Percentiles rank a stretch among this genome's conserved stretches.
Evolutionary conservation across 164 flowering plant genomes (phyloP).

Genomic region (Tetracentron sinense): DNA sequence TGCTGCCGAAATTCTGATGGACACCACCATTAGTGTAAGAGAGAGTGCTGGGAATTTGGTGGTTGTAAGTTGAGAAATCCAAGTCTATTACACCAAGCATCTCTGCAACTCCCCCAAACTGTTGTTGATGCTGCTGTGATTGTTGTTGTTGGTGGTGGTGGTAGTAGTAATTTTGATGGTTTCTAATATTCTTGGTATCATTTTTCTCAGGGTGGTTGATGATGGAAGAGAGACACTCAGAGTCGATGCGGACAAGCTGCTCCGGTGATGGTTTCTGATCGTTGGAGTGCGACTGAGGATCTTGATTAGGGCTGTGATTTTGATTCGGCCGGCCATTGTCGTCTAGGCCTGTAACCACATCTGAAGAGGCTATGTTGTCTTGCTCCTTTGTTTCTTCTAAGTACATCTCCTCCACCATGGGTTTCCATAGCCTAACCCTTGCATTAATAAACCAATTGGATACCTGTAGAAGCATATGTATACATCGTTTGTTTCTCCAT

Average conservation of each 20-base stretch:
- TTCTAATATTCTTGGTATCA: constrained; percentile 11
- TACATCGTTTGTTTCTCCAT: not conserved
- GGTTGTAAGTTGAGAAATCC: constrained; percentile 64
- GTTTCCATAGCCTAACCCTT: constrained; percentile 96
- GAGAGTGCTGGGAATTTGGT: constrained; percentile 19
- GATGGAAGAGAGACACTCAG: constrained; percentile 75
- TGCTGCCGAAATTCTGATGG: constrained; percentile 34
- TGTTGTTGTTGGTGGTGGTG: constrained; percentile 17
- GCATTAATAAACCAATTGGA: constrained; percentile 99
- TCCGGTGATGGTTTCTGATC: constrained; percentile 66
- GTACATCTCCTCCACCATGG: constrained; percentile 98
- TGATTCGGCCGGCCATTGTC: constrained; percentile 21
- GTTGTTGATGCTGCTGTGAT: constrained; percentile 22
- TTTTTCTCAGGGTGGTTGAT: constrained; percentile 46
- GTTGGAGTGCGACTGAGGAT: constrained; percentile 9
- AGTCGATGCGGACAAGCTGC: constrained; percentile 54
- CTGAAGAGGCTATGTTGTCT: constrained; percentile 34
- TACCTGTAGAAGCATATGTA: constrained; percentile 41
- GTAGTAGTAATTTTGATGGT: constrained; percentile 12
- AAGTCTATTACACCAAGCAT: constrained; percentile 45
- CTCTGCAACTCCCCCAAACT: constrained; percentile 29
- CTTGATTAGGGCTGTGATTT: constrained; percentile 3
- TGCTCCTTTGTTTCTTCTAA: constrained; percentile 79
- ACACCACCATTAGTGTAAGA: constrained; percentile 18
- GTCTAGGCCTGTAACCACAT: constrained; percentile 23